Base-by-base conservation (phyloP, 2,329 filamentous ascomycete genomes). In the Dactylellina drechsleri region DNA sequence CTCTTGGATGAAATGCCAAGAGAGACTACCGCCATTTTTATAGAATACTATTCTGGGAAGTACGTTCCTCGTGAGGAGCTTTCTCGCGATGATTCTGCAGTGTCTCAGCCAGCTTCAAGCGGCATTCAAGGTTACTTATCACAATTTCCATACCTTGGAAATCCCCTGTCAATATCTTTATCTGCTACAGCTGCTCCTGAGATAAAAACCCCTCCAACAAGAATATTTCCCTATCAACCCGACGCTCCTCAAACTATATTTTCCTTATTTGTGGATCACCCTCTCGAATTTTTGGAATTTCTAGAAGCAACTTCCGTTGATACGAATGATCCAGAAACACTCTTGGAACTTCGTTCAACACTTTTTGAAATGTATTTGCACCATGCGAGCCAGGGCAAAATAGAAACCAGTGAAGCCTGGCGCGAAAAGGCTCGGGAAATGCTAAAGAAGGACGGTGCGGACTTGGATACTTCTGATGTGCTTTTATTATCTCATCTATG, bases 331-430 rank as follows among this genome's bases (percentile, higher is more conserved):
- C n/a, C 64, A 41, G 28, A 60, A 36, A 8, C 52, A 52, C 47
- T 74, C 23, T 16, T 90, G 0, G 96, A 99, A 81, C 85, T 99
- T 15, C 95, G 95, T 80, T 98, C 94, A 0, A 97, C 96, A 0
- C 82, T 99, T 13, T 98, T 99, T 80, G 96, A 99, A 82, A 98
- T 99, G 91, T 99, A 98, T 80, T 85, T 99, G 7, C 91, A 96
- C 81, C 95, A 93, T 79, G 91, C 94, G 20, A 91, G 89, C 72
- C 88, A 90, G 70, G 89, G 89, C 8, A 84, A 85, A 54, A 82
- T 82, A 80, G 82, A 83, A 40, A 86, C 93, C 76, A 89, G 90
- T 77, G 87, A 91, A 78, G 87, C 90, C 77, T 99, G 95, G 94
- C 92, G 97, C 80, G 86, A 86, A 50, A 97, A 96, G 81, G 95